These are phyloP conservation scores for Corrigiola litoralis DNA, from an alignment of 179 eudicot genomes.

Conservation along the genomic window DNA sequence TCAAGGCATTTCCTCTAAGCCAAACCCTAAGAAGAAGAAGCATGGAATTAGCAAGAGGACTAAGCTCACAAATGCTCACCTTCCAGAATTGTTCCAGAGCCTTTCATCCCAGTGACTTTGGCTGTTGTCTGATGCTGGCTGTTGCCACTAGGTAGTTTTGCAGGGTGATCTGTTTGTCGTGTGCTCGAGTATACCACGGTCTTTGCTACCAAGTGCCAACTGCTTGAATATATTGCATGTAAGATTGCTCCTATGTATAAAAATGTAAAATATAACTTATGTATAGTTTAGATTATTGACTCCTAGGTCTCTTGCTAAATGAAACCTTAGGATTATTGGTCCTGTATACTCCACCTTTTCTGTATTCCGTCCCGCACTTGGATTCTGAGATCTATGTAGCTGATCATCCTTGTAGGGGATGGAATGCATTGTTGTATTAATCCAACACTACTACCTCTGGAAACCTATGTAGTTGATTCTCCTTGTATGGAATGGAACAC, in stretches of 20 bases:
- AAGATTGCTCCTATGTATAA: background rate
- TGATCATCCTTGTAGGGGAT: background rate
- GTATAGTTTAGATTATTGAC: background rate
- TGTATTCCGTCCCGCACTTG: background rate
- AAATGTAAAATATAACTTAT: conserved; percentile 8
- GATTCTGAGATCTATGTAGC: background rate
- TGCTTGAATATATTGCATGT: background rate
- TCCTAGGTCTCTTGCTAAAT: background rate
- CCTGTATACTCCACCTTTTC: background rate
- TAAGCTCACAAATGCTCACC: conserved; percentile 75
- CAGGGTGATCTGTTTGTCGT: background rate
- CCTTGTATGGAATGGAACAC: background rate
- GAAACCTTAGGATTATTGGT: background rate
- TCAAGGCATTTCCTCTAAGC: conserved; percentile 41
- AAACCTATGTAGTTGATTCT: background rate
- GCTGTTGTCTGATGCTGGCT: background rate
- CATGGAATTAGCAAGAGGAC: conserved; percentile 69
- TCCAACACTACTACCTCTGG: too few relatives aligned
- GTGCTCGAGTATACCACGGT: background rate
- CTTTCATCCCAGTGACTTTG: conserved; percentile 20
- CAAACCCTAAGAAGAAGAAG: conserved; percentile 68
- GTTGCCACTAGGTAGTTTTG: background rate
- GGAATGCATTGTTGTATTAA: background rate
- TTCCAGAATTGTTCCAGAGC: conserved; percentile 66
- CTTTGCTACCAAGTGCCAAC: background rate